A percentile compares a stretch with the other conserved stretches of the same genome.
Conservation (phyloP, 2,329 filamentous ascomycete genomes). For the Venturia oleaginea region DNA sequence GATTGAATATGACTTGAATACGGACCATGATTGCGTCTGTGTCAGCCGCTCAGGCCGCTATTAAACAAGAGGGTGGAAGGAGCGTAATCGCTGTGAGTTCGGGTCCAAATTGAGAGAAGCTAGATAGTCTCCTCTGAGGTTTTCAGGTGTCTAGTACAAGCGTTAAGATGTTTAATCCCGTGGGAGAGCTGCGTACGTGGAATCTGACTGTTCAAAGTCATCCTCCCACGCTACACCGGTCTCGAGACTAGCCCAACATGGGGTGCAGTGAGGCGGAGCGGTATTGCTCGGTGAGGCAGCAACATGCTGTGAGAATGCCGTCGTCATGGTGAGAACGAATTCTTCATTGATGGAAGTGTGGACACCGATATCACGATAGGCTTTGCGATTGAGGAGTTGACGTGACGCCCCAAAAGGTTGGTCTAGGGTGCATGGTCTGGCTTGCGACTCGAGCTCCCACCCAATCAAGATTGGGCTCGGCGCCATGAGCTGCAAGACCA, state of each 20-base stretch:
- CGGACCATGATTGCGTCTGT: neutral
- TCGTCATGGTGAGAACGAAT: neutral
- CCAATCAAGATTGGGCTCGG: neutral
- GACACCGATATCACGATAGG: neutral
- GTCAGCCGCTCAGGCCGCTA: neutral
- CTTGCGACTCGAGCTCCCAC: neutral
- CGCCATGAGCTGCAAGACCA: neutral
- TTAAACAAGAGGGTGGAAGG: neutral
- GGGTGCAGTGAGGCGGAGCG: neutral
- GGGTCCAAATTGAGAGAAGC: neutral
- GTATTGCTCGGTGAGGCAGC: neutral
- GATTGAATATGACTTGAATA: neutral
- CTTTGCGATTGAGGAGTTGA: conserved; percentile 1
- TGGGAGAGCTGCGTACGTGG: neutral
- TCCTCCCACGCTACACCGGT: neutral
- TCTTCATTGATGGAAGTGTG: neutral
- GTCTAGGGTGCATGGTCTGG: neutral
- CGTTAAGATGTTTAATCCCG: neutral
- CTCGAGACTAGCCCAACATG: neutral
- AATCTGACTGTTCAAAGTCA: neutral
- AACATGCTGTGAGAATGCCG: neutral
- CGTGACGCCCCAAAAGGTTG: neutral
- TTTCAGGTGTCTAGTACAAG: neutral
- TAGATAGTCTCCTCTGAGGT: neutral
- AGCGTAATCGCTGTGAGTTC: neutral